Conservation (phyloP, 148 eudicot species). For the Amaranthus cruentus region DNA sequence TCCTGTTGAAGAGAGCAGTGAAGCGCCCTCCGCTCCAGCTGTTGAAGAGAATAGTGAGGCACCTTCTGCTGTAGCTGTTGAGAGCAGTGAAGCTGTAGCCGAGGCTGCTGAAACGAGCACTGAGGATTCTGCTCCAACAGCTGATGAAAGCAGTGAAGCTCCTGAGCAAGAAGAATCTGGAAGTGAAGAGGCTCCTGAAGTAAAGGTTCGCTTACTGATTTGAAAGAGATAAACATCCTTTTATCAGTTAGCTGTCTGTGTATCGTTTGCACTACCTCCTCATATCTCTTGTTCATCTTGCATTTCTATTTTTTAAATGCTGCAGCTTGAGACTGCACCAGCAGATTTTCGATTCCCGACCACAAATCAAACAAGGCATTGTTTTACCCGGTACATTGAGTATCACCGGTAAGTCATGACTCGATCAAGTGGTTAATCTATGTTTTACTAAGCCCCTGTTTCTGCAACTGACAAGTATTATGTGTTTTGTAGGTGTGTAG, state of each 20-base stretch:
- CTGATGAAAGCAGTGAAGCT: slow-evolving; percentile 43
- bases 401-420: slow-evolving; percentile 67
- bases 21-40: slow-evolving; percentile 29
- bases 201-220: slow-evolving; percentile 44
- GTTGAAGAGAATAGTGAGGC: slow-evolving; percentile 42
- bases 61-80: slow-evolving; percentile 13
- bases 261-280: background rate
- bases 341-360: slow-evolving; percentile 96
- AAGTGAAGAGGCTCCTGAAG: slow-evolving; percentile 48
- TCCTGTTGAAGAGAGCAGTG: slow-evolving; percentile 33
- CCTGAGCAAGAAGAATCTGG: slow-evolving; percentile 42
- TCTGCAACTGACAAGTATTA: slow-evolving; percentile 1
- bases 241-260: background rate
- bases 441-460: background rate
- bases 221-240: background rate
- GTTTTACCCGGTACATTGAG: slow-evolving; percentile 89
- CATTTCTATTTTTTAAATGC: slow-evolving; percentile 14
- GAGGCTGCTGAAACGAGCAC: slow-evolving; percentile 10
- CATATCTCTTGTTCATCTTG: background rate
- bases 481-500: slow-evolving; percentile 30
- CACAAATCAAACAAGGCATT: slow-evolving; percentile 91
- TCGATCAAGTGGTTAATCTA: background rate
- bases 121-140: slow-evolving; percentile 29
- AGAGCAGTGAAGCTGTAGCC: slow-evolving; percentile 25
- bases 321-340: slow-evolving; percentile 90